Evolutionary conservation across 2,329 filamentous ascomycete genomes (phyloP), one percentile per base, ranked within the genome.

Genomic region (Neopestalotiopsis sp.): DNA sequence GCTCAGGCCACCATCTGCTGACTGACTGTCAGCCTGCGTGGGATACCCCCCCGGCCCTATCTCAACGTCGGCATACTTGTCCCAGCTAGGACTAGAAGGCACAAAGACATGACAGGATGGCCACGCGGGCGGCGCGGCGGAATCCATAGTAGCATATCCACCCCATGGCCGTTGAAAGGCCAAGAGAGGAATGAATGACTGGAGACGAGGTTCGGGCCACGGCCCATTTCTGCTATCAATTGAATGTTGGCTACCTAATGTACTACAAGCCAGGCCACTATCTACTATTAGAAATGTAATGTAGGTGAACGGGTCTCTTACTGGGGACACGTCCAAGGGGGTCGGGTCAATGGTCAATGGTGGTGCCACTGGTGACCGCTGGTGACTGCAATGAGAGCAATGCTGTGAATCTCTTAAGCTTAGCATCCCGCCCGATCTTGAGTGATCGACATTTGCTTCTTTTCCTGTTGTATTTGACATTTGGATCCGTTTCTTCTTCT

Each of bases 361-460:
- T 28, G 24, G 24, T 28, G 24, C 24, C 24, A 28, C 24, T 28
- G 34, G 34, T 38, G 34, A 28, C 34, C 34, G 10, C 34, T 38
- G 12, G 57, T 14, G 17, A 59, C 57, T 14, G 57, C 45, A 53
- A 53, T 34, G 30, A 62, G 57, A 9, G 34, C 59, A 34, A 12
- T 62, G 59, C 59, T 62, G 24, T 42, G 58, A 58, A 28, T 63
- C 59, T 67, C 58, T 49, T 67, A 67, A 67, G 61, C 57, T 30
- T 53, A n/a, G n/a, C 59, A 59, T 40, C 57, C 66, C 59, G 57
- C 66, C 65, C 53, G 24, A 20, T 59, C 28, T 38, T 53, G 24
- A 56, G 58, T 61, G 66, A 67, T 63, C 66, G 59, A 17, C 66
- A 58, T 40, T 62, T 38, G 45, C 38, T 40, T 67, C 61, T 42